Evolutionary conservation across 2,329 filamentous ascomycete species (phyloP).

Genomic region (Chaetomium strumarium): DNA sequence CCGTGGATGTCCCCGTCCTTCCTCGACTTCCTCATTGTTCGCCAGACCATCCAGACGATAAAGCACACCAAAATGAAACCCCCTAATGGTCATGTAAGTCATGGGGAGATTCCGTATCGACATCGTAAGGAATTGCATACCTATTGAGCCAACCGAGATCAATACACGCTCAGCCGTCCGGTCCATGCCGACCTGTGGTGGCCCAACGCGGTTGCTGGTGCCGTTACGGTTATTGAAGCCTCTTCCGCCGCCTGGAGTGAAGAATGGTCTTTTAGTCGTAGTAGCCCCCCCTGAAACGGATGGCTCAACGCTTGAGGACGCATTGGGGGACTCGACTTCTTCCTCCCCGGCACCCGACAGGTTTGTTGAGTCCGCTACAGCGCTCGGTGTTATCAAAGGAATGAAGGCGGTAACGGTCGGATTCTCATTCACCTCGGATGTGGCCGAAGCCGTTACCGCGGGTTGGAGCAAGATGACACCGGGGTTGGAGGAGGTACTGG

Average conservation of each 20-base stretch:
- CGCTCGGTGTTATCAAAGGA: constrained; percentile 7
- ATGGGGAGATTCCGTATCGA: not conserved
- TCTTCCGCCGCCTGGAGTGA: not conserved
- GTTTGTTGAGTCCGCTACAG: not conserved
- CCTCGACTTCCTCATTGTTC: constrained; percentile 33
- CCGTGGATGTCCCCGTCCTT: constrained; percentile 19
- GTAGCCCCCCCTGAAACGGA: not conserved
- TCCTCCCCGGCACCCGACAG: not conserved
- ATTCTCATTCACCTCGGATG: constrained; percentile 17
- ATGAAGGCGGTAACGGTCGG: constrained; percentile 11
- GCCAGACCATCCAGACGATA: constrained; percentile 40
- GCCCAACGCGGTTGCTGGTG: constrained; percentile 7
- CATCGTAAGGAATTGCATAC: constrained; percentile 21
- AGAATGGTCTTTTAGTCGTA: constrained; percentile 8
- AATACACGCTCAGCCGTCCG: constrained; percentile 28
- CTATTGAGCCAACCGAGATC: constrained; percentile 33
- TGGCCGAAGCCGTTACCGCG: constrained; percentile 5
- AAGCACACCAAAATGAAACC: constrained; percentile 41
- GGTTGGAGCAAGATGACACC: constrained; percentile 13
- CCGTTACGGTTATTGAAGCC: constrained; percentile 5
- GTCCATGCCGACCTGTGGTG: constrained; percentile 17
- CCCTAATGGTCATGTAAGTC: constrained; percentile 28
- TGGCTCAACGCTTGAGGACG: not conserved
- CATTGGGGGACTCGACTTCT: not conserved
- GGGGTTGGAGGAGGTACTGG: constrained; percentile 2